Evolutionary conservation across 352 stramenopile genomes (phyloP).

Genomic region (Pythium diclinum): DNA sequence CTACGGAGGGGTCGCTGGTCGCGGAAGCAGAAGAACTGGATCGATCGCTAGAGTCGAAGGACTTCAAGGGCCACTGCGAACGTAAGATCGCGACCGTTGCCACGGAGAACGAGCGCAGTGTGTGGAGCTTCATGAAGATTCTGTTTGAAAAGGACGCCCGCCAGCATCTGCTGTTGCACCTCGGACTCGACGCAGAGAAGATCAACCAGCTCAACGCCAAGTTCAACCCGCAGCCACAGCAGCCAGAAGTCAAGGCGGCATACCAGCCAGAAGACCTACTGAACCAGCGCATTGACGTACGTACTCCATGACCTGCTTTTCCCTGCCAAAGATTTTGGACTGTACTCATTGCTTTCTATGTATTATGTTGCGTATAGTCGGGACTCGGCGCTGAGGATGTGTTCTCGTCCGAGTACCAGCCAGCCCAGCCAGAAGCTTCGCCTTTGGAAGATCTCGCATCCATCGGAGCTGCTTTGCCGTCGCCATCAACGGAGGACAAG

Average conservation of each 20-base stretch:
- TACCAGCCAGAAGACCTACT: constrained; percentile 32
- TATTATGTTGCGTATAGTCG: constrained; percentile 31
- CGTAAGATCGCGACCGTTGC: constrained; percentile 71
- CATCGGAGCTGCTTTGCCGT: constrained; percentile 38
- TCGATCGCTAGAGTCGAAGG: constrained; percentile 79
- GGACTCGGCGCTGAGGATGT: constrained; percentile 69
- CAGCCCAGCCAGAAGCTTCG: background rate
- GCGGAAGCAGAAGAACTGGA: constrained; percentile 89
- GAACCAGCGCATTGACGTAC: constrained; percentile 73
- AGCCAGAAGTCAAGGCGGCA: constrained; percentile 18
- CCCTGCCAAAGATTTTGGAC: background rate
- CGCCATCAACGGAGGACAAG: constrained; percentile 54
- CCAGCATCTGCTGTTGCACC: constrained; percentile 92
- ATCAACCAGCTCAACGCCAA: constrained; percentile 87
- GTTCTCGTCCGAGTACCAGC: constrained; percentile 68
- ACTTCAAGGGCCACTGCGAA: constrained; percentile 93
- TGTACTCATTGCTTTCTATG: background rate
- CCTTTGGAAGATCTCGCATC: constrained; percentile 35
- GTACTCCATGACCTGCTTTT: constrained; percentile 16
- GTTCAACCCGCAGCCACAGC: constrained; percentile 55
- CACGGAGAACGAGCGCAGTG: constrained; percentile 64
- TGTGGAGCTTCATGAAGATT: constrained; percentile 93
- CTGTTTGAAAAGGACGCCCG: constrained; percentile 94
- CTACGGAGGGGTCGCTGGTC: constrained; percentile 81
- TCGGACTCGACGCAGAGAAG: constrained; percentile 92